Evolutionary conservation across 805 yeast genomes (phyloP), one percentile per base, ranked within the genome.

Genomic region (Cyberlindnera suaveolens): DNA sequence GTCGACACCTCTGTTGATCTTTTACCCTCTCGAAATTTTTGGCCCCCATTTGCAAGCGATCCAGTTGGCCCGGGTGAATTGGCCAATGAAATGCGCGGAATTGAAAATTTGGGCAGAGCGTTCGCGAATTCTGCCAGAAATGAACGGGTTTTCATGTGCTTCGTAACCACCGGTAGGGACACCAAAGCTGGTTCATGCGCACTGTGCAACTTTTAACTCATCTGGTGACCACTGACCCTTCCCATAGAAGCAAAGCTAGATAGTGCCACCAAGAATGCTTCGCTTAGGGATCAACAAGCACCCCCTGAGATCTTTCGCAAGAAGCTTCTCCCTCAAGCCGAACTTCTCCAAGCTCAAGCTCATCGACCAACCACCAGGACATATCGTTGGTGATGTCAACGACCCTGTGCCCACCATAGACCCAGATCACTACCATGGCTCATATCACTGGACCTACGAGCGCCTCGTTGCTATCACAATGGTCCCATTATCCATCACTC

Each of bases 401-500:
- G 90, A 84, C 44, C 82, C 88, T 4, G 77, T 77, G 48, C 78
- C 79, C 16, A 73, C 75, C 11, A 86, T 87, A 30, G 66, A 70
- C 41, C 63, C 80, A 5, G 69, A 72, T 54, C 71, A 72, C 50
- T 55, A 67, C 41, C 80, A 82, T 49, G 93, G 91, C 16, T 78
- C 90, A 0, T 71, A 69, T 49, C 91, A 84, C 65, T 83, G 90
- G 90, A 72, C 83, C 32, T 68, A 76, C 50, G 91, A 85, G 63
- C 74, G 84, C 60, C 48, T 73, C 13, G 75, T 80, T 9, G 74
- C 83, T 14, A 59, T 78, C 34, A 75, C 80, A 1, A 58, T 85
- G 67, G 66, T 83, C 23, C 95, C 95, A 3, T 65, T 85, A 42
- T 64, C 78, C 4, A 60, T 77, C 20, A 65, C 81, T 7, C 90